A percentile compares a stretch with the other conserved stretches of the same genome.
These are phyloP conservation scores for Reticulascus tulasneorum DNA, from an alignment of 2,329 filamentous ascomycete species.

Conservation along the genomic window DNA sequence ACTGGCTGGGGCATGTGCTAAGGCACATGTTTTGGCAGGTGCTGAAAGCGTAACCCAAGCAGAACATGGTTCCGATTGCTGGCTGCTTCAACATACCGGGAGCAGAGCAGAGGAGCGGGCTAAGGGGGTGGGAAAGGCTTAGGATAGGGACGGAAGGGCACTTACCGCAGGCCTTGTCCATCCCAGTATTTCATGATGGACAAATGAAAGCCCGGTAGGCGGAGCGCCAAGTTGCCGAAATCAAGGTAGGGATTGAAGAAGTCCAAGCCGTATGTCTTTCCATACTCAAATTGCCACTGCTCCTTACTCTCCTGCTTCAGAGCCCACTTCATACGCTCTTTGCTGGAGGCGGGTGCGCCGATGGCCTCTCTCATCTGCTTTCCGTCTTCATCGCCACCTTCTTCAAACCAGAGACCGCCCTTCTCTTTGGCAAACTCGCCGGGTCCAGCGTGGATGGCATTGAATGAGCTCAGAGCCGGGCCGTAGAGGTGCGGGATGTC, in stretches of 20 bases:
- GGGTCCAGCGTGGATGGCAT: conserved; percentile 65
- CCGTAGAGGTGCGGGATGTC: conserved; percentile 86
- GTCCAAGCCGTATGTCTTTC: conserved; percentile 48
- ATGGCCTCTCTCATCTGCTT: conserved; percentile 37
- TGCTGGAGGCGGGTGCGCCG: conserved; percentile 49
- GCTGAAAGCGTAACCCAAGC: too few relatives aligned
- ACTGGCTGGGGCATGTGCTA: too few relatives aligned
- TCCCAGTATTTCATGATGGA: conserved; percentile 78
- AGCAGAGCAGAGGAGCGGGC: too few relatives aligned
- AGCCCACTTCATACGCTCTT: conserved; percentile 57
- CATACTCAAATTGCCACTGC: conserved; percentile 53
- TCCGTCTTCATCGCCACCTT: conserved; percentile 61
- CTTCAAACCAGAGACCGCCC: conserved; percentile 56
- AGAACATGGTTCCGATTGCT: too few relatives aligned
- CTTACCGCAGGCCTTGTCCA: conserved; percentile 70
- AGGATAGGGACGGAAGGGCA: conserved; percentile 15
- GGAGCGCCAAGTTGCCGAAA: conserved; percentile 69
- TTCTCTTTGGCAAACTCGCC: conserved; percentile 41
- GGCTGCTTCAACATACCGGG: too few relatives aligned
- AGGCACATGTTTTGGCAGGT: too few relatives aligned
- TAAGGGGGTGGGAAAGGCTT: too few relatives aligned
- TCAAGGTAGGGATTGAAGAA: conserved; percentile 94
- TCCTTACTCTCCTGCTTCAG: conserved; percentile 44
- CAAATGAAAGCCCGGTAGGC: conserved; percentile 68
- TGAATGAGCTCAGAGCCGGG: conserved; percentile 75